A percentile compares a stretch with the other conserved stretches of the same genome.
Conservation (phyloP, 352 stramenopile species). For the Albugo candida region DNA sequence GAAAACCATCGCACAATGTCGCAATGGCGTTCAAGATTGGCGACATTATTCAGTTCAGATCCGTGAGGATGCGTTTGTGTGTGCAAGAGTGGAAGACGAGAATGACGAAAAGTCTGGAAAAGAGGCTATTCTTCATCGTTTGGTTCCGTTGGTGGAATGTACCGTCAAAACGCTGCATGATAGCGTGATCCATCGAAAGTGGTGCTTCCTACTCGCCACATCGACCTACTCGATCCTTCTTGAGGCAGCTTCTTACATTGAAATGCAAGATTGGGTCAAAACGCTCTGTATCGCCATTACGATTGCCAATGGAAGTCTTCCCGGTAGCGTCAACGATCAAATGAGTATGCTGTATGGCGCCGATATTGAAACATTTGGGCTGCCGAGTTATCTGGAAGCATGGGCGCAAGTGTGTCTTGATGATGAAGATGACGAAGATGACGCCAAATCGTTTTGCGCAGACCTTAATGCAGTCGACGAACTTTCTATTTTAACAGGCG, state of each 20-base stretch:
- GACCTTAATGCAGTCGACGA: neutral
- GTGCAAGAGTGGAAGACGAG: constrained; percentile 12
- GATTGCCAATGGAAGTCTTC: constrained; percentile 36
- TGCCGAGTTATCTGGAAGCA: constrained; percentile 34
- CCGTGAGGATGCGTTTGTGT: constrained; percentile 37
- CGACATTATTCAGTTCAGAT: constrained; percentile 46
- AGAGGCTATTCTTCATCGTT: constrained; percentile 10
- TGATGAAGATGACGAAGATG: constrained; percentile 12
- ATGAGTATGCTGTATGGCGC: constrained; percentile 11
- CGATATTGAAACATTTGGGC: constrained; percentile 24
- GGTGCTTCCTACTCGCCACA: constrained; percentile 47
- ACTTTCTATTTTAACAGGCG: constrained; percentile 2
- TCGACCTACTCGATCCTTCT: constrained; percentile 42
- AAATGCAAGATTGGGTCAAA: constrained; percentile 32
- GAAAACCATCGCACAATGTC: constrained; percentile 31
- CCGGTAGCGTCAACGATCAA: constrained; percentile 5
- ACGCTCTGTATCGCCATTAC: constrained; percentile 49
- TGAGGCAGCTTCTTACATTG: constrained; percentile 24
- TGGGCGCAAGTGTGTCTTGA: constrained; percentile 2
- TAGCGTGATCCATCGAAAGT: constrained; percentile 30
- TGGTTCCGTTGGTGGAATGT: constrained; percentile 24
- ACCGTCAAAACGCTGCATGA: constrained; percentile 46
- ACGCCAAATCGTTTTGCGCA: constrained; percentile 5
- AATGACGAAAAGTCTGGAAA: constrained; percentile 3
- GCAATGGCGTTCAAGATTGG: constrained; percentile 21